Evolutionary conservation across 306 rosid species (phyloP), one percentile per base, ranked within the genome.

Genomic region (Cicer yamashitae): DNA sequence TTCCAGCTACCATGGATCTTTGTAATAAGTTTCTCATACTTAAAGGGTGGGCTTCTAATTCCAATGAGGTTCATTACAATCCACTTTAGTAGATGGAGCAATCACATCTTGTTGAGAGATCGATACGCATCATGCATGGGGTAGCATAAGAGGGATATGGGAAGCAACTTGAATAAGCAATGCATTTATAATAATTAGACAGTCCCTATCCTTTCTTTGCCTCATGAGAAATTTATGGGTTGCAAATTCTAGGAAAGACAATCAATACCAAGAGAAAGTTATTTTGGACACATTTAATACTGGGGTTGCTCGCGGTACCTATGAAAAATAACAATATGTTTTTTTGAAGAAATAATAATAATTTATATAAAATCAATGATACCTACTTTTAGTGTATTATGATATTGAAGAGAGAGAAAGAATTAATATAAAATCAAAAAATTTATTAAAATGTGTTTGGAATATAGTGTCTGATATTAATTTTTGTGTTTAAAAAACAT

Each of bases 21-120:
- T 74, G 37, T 73, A 18, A 47, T 41, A 67, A 71, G 43, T 37
- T 43, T 57, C 37, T 74, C 60, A 56, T 74, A 56, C 53, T 84
- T 53, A 74, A 66, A 54, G 73, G 81, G 85, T 64, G 80, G 81
- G 85, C 88, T 85, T 82, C 86, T 85, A 79, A 82, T 81, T 81
- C 86, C 86, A 1, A 81, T 71, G 88, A 51, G 51, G 34, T 81
- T 84, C n/a, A 78, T 17, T 58, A 57, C 30, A 46, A 70, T 43
- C 46, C 63, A 64, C 57, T 70, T 73, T 52, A 38, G 53, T 70
- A 69, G 85, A 18, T 77, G 85, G 82, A 39, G 78, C 78, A 81
- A 69, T 84, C 73, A 81, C 85, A 62, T 77, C 39, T 40, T 25
- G 30, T 25, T 25, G 30, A 25, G 59, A 61, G 73, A 38, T 58